Evolutionary conservation across 2,329 filamentous ascomycete genomes (phyloP).

Genomic region (Exophiala oligosperma): DNA sequence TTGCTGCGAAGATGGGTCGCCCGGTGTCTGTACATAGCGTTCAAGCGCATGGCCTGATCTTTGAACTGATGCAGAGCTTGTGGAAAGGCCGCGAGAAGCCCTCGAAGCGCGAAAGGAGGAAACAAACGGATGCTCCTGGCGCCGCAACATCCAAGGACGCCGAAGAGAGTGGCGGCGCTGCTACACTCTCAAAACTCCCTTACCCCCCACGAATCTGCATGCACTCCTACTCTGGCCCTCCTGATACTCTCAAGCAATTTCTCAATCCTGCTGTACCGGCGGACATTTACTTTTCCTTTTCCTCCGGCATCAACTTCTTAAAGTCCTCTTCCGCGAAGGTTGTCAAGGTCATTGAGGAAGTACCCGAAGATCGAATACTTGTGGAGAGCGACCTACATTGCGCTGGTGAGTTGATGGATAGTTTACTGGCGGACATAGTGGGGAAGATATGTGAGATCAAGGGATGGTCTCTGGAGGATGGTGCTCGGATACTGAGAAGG

Average conservation of each 20-base stretch:
- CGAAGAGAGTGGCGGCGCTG: constrained; percentile 19
- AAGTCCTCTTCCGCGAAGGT: constrained; percentile 55
- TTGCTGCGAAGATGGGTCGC: constrained; percentile 59
- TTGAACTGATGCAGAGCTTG: constrained; percentile 55
- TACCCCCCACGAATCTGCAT: constrained; percentile 89
- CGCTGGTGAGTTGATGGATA: constrained; percentile 80
- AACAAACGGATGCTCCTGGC: constrained; percentile 34
- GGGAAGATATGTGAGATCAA: constrained; percentile 76
- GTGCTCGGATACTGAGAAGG: constrained; percentile 63
- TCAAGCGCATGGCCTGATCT: constrained; percentile 60
- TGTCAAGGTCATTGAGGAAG: constrained; percentile 65
- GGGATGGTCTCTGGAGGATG: constrained; percentile 72
- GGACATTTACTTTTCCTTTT: constrained; percentile 85
- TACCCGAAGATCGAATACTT: constrained; percentile 77
- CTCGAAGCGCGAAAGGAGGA: constrained; percentile 51
- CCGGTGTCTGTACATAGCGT: constrained; percentile 65
- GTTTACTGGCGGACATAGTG: constrained; percentile 70
- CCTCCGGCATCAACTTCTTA: constrained; percentile 75
- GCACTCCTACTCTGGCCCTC: constrained; percentile 84
- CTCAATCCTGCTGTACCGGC: constrained; percentile 70
- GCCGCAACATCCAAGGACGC: constrained; percentile 34
- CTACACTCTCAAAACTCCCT: constrained; percentile 49
- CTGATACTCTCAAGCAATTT: constrained; percentile 76
- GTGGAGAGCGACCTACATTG: constrained; percentile 88
- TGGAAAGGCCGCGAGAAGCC: constrained; percentile 60